phyloP scores from a whole-genome alignment of 108 stramenopile species.

The Aurantiochytrium sp. region DNA sequence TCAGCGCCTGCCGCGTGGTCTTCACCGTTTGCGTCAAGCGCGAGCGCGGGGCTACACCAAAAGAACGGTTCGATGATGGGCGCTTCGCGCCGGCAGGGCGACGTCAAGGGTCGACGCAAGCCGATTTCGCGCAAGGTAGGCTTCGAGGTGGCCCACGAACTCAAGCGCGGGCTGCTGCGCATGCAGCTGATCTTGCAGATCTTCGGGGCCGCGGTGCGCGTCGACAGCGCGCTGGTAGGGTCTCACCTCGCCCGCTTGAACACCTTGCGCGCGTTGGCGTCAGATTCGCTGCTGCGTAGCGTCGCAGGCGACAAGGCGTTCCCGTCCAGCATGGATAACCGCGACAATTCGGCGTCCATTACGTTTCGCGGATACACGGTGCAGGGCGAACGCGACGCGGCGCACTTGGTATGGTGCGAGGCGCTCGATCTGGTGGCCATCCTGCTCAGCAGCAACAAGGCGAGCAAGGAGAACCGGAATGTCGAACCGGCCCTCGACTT shows the following conservation, averaged over 20 bases:
- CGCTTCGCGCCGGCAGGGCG: not conserved
- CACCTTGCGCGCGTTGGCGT: not conserved
- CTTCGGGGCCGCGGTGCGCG: not conserved
- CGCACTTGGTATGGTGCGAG: not conserved
- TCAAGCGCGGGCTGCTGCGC: slow-evolving; percentile 3
- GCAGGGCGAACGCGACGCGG: not conserved
- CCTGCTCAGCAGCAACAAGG: not conserved
- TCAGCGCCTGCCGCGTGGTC: too few species aligned
- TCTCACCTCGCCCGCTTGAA: slow-evolving; percentile 5
- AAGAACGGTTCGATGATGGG: too few species aligned
- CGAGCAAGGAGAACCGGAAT: not conserved
- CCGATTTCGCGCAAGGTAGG: slow-evolving; percentile 12
- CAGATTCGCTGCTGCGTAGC: not conserved
- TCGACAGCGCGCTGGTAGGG: not conserved
- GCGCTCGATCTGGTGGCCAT: not conserved
- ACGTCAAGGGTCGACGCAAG: not conserved
- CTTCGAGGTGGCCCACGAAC: not conserved
- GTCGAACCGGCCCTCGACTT: not conserved
- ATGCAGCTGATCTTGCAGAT: not conserved
- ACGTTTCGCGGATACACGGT: slow-evolving; percentile 16
- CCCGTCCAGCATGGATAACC: not conserved
- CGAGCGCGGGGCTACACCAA: too few species aligned
- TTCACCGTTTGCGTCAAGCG: too few species aligned
- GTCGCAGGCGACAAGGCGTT: slow-evolving; percentile 18
- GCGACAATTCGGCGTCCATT: not conserved